These are phyloP conservation scores for Cruciata laevipes DNA, from an alignment of 257 asterid species.

Conservation along the genomic window DNA sequence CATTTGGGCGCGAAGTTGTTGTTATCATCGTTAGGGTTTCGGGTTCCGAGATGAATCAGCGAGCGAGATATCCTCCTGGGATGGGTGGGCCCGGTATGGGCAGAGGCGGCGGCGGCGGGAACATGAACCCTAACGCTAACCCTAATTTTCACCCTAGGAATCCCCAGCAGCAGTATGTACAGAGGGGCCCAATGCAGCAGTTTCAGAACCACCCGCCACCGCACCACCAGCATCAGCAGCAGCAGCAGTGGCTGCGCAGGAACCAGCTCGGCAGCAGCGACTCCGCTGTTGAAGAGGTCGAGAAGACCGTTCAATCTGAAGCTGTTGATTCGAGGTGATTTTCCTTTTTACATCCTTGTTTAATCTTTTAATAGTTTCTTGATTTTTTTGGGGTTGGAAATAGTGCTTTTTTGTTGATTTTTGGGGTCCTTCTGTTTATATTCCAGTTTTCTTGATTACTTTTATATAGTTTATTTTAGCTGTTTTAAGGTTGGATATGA, in stretches of 20 bases:
- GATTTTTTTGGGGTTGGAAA: neutral
- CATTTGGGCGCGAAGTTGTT: constrained; percentile 17
- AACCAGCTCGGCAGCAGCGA: constrained; percentile 38
- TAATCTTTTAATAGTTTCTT: neutral
- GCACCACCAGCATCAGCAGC: constrained; percentile 40
- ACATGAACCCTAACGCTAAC: constrained; percentile 48
- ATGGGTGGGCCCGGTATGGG: constrained; percentile 51
- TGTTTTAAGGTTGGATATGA: neutral
- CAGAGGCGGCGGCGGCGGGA: constrained; percentile 36
- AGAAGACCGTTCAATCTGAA: constrained; percentile 81
- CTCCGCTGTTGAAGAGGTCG: constrained; percentile 64
- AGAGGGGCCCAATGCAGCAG: constrained; percentile 50
- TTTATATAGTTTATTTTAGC: no score
- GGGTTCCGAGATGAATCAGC: constrained; percentile 50
- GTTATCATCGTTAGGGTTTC: constrained; percentile 30
- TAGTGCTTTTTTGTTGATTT: neutral
- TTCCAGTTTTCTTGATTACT: no score
- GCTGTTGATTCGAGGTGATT: constrained; percentile 66
- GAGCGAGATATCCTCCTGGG: constrained; percentile 90
- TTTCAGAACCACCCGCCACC: constrained; percentile 44
- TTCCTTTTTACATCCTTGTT: neutral
- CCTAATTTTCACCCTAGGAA: constrained; percentile 60
- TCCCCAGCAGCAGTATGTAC: constrained; percentile 68
- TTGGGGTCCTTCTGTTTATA: neutral
- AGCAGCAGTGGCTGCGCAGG: constrained; percentile 87